Evolutionary conservation across 2,329 filamentous ascomycete species (phyloP), one percentile per base, ranked within the genome.

Genomic region (Pezicula neosporulosa): DNA sequence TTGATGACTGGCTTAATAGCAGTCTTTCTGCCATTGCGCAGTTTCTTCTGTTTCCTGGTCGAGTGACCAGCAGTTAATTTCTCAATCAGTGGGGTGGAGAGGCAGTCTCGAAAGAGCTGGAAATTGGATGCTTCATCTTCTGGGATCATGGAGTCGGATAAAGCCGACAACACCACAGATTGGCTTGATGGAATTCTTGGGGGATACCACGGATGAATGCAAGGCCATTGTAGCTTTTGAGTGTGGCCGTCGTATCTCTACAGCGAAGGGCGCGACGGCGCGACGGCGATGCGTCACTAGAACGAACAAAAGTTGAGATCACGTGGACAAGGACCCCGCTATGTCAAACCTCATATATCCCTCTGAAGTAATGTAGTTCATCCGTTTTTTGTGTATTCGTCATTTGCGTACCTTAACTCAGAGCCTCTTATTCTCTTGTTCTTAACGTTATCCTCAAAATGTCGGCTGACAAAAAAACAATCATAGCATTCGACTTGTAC

Each of bases 401-500:
- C 6, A 24, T 24, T 24, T 24, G 7, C 6, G 24, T 24, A 24
- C 3, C 24, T 24, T 24, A 24, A 4, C 24, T 24, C 7, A 6
- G 24, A 6, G 24, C 24, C 24, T 2, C 35, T 5, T 9, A 8
- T 15, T 37, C 35, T 37, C 16, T 37, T 37, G 13, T 12, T 16
- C 1, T 8, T 37, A 37, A 15, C 35, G 6, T 37, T 6, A 10
- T 33, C 30, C 9, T 8, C 3, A 52, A n/a, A 30, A 63, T 62
- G 58, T 51, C 57, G 60, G 63, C 66, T 52, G 54, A 55, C 43
- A 62, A 56, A 51, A 71, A 67, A 42, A 70, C 65, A 15, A 69
- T 85, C 44, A 74, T 91, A 49, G 87, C 85, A 1, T 90, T 92
- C 56, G 87, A 92, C 61, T 74, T 89, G 2, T 91, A 90, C 67